Evolutionary conservation across 768 basidiomycete species (phyloP), one percentile per base, ranked within the genome.

Genomic region (Chalciporus piperatus): DNA sequence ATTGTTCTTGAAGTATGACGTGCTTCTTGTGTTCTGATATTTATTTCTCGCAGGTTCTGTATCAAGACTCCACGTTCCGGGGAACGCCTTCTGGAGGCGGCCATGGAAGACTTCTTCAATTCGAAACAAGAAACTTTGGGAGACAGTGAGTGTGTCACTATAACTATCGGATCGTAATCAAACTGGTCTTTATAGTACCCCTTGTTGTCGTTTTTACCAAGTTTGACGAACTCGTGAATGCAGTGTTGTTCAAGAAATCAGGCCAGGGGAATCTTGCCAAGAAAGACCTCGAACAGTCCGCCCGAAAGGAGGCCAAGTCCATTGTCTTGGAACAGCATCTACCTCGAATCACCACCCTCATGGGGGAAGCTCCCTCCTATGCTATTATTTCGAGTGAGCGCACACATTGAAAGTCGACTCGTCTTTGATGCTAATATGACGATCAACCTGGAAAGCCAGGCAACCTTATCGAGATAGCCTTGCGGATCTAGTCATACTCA

Each of bases 141-240:
- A 9, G 20, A 57, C 4, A 33, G 57, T 58, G 14, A 7, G 57
- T 45, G 27, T 8, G 14, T 3, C 11, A 13, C 17, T 20, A 3
- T 5, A 14, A 40, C 6, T 33, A 5, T 11, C 25, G 2, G 2
- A 16, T 4, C 22, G 17, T 3, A 6, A 17, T 25, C 10, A 13
- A n/a, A 7, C 16, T 37, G 16, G 6, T 37, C 35, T n/a, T 27
- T 14, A 14, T 9, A 54, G 54, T 41, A 17, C 54, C 52, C 14
- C 38, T 54, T 14, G 25, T 55, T 2, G 38, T 55, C 5, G 47
- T 54, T 5, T 42, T 42, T 9, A 58, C 55, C 6, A 57, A 58
- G 19, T 37, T 48, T 12, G 54, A 57, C 27, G n/a, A 32, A 3
- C 42, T 57, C n/a, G 43, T 22, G 2, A 38, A 45, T 11, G 35